phyloP scores from a whole-genome alignment of 208 protist genomes.

The Crithidia bombi region DNA sequence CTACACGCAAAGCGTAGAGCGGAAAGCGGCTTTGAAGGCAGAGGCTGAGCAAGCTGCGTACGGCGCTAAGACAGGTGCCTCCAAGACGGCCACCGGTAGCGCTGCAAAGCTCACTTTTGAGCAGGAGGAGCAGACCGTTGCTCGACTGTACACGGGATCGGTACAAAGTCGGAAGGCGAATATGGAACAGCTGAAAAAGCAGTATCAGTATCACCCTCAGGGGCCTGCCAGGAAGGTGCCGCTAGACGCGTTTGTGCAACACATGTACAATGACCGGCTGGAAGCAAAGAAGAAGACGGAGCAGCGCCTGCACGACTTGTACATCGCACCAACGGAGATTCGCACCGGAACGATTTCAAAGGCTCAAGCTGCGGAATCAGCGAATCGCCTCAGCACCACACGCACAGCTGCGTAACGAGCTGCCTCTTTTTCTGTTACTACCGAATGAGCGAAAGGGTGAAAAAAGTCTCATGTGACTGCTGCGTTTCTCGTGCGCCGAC shows the following conservation, averaged over 20 bases:
- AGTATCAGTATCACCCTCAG: constrained; percentile 38
- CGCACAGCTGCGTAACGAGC: constrained; percentile 17
- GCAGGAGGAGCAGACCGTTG: constrained; percentile 49
- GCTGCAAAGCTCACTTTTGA: constrained; percentile 21
- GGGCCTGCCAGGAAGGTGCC: constrained; percentile 31
- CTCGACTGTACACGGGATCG: constrained; percentile 55
- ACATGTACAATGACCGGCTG: constrained; percentile 75
- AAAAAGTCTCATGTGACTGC: too few relatives aligned
- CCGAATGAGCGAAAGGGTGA: too few relatives aligned
- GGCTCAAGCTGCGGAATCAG: constrained; percentile 24
- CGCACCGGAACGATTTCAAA: constrained; percentile 40
- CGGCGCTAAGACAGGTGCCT: neutral
- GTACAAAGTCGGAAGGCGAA: constrained; percentile 39
- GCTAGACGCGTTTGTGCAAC: constrained; percentile 67
- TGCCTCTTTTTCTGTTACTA: constrained; percentile 1
- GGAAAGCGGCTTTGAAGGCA: constrained; percentile 34
- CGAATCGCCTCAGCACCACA: constrained; percentile 36
- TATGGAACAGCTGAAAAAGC: constrained; percentile 42
- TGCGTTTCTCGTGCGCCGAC: too few relatives aligned
- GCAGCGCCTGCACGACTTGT: constrained; percentile 72
- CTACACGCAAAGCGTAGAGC: constrained; percentile 59
- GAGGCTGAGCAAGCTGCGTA: constrained; percentile 33
- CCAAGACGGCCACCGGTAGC: neutral
- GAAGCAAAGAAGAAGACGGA: constrained; percentile 72
- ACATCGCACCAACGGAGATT: constrained; percentile 75